These are phyloP conservation scores for Rhizopus microsporus DNA, from an alignment of 371 early-diverging fungal species.

Conservation along the genomic window DNA sequence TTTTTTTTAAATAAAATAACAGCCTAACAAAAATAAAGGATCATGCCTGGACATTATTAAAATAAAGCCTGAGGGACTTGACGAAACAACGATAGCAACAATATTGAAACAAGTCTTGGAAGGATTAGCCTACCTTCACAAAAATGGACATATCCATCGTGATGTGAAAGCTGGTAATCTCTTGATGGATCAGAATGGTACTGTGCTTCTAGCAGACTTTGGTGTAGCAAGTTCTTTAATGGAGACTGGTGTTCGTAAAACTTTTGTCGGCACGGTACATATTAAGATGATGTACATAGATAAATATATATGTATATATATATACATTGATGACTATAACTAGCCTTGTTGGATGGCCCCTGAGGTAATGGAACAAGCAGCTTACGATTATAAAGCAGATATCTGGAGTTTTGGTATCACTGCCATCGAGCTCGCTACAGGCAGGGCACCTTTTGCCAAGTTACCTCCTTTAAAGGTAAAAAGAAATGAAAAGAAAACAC, in stretches of 20 bases:
- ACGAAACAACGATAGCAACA: conserved; percentile 77
- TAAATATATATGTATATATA: not conserved
- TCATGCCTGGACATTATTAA: conserved; percentile 90
- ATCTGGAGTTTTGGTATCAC: conserved; percentile 93
- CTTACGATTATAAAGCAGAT: conserved; percentile 86
- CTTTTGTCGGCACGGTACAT: conserved; percentile 61
- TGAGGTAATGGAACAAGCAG: conserved; percentile 67
- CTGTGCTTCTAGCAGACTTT: conserved; percentile 88
- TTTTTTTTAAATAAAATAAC: not conserved
- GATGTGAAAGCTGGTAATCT: conserved; percentile 92
- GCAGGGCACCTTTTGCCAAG: conserved; percentile 91
- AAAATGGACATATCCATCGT: conserved; percentile 85
- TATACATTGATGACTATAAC: no score
- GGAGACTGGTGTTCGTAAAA: conserved; percentile 78
- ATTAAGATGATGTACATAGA: not conserved
- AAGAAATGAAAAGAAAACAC: not conserved
- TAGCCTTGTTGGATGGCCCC: conserved; percentile 88
- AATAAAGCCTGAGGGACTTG: conserved; percentile 78
- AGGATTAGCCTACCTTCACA: conserved; percentile 87
- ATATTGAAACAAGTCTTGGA: conserved; percentile 83
- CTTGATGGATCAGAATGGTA: conserved; percentile 79
- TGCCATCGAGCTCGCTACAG: conserved; percentile 83
- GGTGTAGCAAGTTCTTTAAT: conserved; percentile 81
- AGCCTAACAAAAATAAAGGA: conserved; percentile 21
- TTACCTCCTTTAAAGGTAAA: conserved; percentile 76